Evolutionary conservation across 176 grass and related monocot genomes (phyloP).

Genomic region (Ananas comosus): DNA sequence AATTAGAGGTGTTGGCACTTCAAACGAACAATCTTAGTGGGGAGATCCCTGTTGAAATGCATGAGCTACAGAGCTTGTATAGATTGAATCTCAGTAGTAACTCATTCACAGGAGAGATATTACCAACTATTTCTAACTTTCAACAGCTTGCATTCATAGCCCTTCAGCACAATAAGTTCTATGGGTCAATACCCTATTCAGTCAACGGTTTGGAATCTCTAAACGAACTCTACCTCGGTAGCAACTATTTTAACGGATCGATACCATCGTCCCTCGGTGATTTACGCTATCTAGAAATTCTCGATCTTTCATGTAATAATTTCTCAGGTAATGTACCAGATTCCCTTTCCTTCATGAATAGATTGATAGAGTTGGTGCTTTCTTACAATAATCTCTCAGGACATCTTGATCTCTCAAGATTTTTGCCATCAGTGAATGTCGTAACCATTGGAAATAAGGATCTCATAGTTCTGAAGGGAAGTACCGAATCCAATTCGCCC

Average conservation of each 20-base stretch:
- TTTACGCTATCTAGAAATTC: slow-evolving; percentile 22
- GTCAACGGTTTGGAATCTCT: slow-evolving; percentile 2
- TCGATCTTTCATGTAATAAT: slow-evolving; percentile 85
- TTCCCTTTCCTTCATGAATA: slow-evolving; percentile 9
- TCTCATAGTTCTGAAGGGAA: neutral
- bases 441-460: slow-evolving; percentile 23
- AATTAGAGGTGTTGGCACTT: slow-evolving; percentile 44
- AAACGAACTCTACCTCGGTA: slow-evolving; percentile 49
- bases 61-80: slow-evolving; percentile 7
- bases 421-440: slow-evolving; percentile 10
- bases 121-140: slow-evolving; percentile 9
- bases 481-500: too few species aligned
- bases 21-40: slow-evolving; percentile 36
- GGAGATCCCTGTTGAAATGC: slow-evolving; percentile 15
- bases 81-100: slow-evolving; percentile 62
- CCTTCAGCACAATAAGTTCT: slow-evolving; percentile 34
- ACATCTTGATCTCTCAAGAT: slow-evolving; percentile 2
- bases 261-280: slow-evolving; percentile 24
- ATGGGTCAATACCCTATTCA: slow-evolving; percentile 29
- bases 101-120: slow-evolving; percentile 37
- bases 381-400: slow-evolving; percentile 65
- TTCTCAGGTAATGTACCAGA: slow-evolving; percentile 36
- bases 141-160: slow-evolving; percentile 32
- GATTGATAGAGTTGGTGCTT: slow-evolving; percentile 31
- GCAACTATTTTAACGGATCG: slow-evolving; percentile 35